phyloP scores from a whole-genome alignment of 345 rosid genomes.

The Euclidium syriacum region DNA sequence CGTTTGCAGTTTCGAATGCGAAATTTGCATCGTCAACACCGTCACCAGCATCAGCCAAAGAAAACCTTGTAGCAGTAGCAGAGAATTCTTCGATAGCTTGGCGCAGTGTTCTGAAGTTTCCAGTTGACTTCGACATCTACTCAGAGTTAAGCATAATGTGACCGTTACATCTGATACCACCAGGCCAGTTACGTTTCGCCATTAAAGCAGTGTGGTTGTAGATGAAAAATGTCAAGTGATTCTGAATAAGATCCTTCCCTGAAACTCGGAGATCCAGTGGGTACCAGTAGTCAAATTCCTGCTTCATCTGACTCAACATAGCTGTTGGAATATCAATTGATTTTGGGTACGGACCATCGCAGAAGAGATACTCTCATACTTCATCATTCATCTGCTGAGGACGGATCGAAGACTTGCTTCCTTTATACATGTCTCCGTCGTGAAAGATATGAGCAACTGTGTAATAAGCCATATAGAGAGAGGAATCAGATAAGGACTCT shows the following conservation, averaged over 20 bases:
- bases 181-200: conserved; percentile 79
- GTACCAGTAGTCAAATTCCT: conserved; percentile 95
- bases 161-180: conserved; percentile 92
- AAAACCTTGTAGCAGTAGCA: conserved; percentile 84
- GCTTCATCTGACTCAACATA: conserved; percentile 74
- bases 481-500: conserved; percentile 89
- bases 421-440: conserved; percentile 71
- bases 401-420: conserved; percentile 37
- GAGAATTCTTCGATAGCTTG: conserved; percentile 86
- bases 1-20: conserved; percentile 82
- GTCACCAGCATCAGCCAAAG: conserved; percentile 95
- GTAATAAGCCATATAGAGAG: conserved; percentile 92
- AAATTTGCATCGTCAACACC: conserved; percentile 99
- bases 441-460: conserved; percentile 83
- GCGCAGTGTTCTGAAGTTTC: conserved; percentile 81
- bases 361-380: conserved; percentile 84
- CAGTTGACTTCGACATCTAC: conserved; percentile 96
- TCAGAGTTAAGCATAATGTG: conserved; percentile 93
- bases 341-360: conserved; percentile 63
- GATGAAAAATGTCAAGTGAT: conserved; percentile 81
- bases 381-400: conserved; percentile 84
- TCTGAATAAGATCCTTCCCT: conserved; percentile 96
- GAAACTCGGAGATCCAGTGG: conserved; percentile 95
- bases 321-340: conserved; percentile 55
- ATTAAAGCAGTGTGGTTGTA: conserved; percentile 85